A percentile compares a stretch with the other conserved stretches of the same genome.
phyloP scores from a whole-genome alignment of 805 yeast genomes.

The Wickerhamiella hasegawae region DNA sequence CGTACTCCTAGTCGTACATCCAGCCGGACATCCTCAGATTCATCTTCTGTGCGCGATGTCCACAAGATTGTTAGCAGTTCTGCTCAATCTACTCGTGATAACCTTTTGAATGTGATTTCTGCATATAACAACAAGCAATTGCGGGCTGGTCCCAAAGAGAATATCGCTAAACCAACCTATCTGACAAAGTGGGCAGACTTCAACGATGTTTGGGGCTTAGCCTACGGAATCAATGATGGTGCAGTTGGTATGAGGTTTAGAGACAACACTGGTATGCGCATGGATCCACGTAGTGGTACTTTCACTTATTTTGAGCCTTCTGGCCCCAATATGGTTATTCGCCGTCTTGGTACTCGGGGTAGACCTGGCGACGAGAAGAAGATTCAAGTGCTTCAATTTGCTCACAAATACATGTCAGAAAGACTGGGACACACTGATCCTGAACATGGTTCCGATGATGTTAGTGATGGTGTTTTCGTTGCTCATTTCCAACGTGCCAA shows the following conservation, averaged over 20 bases:
- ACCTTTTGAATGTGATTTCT: neutral
- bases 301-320: conserved; percentile 51
- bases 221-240: conserved; percentile 81
- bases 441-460: conserved; percentile 25
- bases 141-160: neutral
- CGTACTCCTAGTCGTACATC: too few species aligned
- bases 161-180: conserved; percentile 33
- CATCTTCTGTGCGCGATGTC: neutral
- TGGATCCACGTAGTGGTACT: conserved; percentile 34
- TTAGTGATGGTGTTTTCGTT: conserved; percentile 34
- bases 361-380: conserved; percentile 38
- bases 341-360: conserved; percentile 25
- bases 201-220: conserved; percentile 87
- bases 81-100: neutral
- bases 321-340: conserved; percentile 3
- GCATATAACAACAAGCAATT: neutral
- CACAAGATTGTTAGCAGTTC: neutral
- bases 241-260: conserved; percentile 83
- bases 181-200: conserved; percentile 97
- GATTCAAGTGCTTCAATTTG: conserved; percentile 73
- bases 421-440: conserved; percentile 70
- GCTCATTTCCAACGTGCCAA: conserved; percentile 70
- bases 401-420: conserved; percentile 82
- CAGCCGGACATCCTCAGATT: neutral
- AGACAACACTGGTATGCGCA: conserved; percentile 67